Conservation (phyloP, 176 grass and related monocot species). For the Guadua angustifolia region DNA sequence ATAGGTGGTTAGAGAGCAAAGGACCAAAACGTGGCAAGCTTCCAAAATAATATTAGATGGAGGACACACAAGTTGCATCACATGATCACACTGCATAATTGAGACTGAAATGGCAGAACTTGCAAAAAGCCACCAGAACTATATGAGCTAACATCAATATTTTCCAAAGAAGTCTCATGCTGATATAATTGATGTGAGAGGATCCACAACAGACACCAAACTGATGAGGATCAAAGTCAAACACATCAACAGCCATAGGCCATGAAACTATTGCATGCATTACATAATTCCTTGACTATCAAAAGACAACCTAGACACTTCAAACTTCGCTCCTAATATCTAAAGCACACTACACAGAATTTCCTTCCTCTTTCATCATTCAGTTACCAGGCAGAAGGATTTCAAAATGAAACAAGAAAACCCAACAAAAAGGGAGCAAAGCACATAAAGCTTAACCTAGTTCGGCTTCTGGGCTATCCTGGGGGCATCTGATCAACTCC, state of each 20-base stretch:
- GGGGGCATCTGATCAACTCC: slow-evolving; percentile 95
- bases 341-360: slow-evolving; percentile 36
- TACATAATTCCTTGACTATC: slow-evolving; percentile 44
- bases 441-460: slow-evolving; percentile 54
- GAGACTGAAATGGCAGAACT: slow-evolving; percentile 18
- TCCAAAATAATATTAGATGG: neutral
- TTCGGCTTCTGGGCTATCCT: slow-evolving; percentile 83
- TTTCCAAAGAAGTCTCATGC: slow-evolving; percentile 6
- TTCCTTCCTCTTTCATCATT: slow-evolving; percentile 27
- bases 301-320: slow-evolving; percentile 40
- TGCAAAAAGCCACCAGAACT: slow-evolving; percentile 14
- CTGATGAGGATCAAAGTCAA: slow-evolving; percentile 61
- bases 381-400: slow-evolving; percentile 33
- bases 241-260: slow-evolving; percentile 60
- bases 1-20: slow-evolving; percentile 16
- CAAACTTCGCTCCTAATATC: slow-evolving; percentile 19
- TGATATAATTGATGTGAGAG: slow-evolving; percentile 55
- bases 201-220: slow-evolving; percentile 57
- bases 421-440: neutral
- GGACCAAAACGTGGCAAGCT: neutral
- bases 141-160: neutral
- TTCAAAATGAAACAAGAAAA: slow-evolving; percentile 28
- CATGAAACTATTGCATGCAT: slow-evolving; percentile 16
- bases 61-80: neutral
- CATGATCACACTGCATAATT: slow-evolving; percentile 26